phyloP scores from a whole-genome alignment of 2,329 filamentous ascomycete species.

The Colletotrichum sp. region DNA sequence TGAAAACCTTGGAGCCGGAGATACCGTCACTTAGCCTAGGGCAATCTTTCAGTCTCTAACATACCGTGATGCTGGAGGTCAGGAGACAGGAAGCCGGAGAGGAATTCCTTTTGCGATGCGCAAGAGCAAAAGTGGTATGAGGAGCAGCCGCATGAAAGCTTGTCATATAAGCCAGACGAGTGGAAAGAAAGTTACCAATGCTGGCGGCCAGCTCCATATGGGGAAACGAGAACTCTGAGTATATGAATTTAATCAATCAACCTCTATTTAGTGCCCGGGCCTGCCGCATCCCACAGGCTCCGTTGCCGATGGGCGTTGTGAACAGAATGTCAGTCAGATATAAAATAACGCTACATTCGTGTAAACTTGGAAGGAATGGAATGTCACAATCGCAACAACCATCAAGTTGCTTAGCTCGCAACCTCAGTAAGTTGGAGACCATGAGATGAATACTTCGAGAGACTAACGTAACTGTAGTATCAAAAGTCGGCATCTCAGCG shows the following conservation, averaged over 20 bases:
- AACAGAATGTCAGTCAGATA: background rate
- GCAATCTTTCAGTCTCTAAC: background rate
- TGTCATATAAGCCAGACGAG: background rate
- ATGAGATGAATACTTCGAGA: background rate
- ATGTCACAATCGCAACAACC: accelerated
- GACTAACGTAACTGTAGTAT: background rate
- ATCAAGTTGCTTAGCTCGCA: background rate
- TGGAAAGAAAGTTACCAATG: background rate
- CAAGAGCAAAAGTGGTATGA: background rate
- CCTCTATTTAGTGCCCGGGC: background rate
- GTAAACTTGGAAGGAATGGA: accelerated
- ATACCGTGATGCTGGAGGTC: background rate
- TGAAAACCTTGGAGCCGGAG: background rate
- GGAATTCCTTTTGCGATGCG: background rate
- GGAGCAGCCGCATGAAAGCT: background rate
- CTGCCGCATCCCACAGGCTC: background rate
- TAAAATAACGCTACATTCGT: accelerated
- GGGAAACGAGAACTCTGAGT: background rate
- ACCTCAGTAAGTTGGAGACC: background rate
- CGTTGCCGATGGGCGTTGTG: background rate
- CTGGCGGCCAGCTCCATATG: background rate
- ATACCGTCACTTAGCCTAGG: background rate
- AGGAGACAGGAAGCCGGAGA: background rate
- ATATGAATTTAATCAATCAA: background rate
- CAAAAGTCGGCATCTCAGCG: background rate